phyloP scores from a whole-genome alignment of 768 basidiomycete genomes.

The Leccinellum luteum region DNA sequence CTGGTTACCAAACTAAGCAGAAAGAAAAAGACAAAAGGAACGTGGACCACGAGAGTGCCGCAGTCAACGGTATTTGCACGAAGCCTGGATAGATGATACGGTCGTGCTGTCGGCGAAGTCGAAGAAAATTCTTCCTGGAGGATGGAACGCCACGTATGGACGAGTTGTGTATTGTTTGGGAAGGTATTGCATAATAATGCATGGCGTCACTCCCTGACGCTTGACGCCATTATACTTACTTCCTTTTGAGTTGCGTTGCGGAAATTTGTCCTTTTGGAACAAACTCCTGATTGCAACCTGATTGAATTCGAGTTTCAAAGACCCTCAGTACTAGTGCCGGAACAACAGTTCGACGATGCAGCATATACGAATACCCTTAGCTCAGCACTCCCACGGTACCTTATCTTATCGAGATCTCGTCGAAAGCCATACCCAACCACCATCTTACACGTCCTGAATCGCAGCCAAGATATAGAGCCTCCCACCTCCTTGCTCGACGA shows the following conservation, averaged over 20 bases:
- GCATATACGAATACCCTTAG: neutral
- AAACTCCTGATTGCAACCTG: neutral
- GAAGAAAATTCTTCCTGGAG: neutral
- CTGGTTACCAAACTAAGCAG: neutral
- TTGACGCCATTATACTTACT: too few species aligned
- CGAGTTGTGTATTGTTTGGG: conserved; percentile 20
- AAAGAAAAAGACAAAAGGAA: conserved; percentile 2
- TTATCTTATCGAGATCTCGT: neutral
- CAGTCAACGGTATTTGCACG: neutral
- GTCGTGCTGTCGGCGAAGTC: neutral
- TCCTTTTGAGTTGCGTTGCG: too few species aligned
- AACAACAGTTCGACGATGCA: neutral
- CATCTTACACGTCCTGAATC: neutral
- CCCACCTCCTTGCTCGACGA: neutral
- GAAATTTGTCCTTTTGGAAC: neutral
- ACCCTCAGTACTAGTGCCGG: neutral
- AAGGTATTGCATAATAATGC: conserved; percentile 1
- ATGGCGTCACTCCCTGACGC: too few species aligned
- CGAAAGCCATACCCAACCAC: neutral
- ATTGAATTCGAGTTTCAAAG: neutral
- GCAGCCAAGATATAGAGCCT: too few species aligned
- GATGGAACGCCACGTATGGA: conserved; percentile 3
- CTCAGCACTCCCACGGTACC: neutral
- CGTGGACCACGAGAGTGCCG: neutral
- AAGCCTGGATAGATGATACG: neutral